A percentile compares a stretch with the other conserved stretches of the same genome.
Conservation (phyloP, 176 grass and related monocot species). For the Musa itinerans region DNA sequence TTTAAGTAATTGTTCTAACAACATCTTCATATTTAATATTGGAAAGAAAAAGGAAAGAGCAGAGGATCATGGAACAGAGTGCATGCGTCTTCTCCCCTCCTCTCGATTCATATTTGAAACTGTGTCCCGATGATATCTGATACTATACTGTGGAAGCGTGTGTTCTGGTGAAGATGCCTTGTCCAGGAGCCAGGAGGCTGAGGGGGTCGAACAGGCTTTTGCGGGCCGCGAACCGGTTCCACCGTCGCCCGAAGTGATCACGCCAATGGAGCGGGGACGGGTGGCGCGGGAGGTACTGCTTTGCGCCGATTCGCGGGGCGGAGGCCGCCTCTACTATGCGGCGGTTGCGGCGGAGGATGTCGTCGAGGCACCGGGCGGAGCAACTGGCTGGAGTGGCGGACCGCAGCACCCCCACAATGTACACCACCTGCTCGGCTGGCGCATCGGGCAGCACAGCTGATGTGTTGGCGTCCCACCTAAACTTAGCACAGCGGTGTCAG, state of each 20-base stretch:
- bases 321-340: constrained; percentile 34
- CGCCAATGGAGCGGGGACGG: constrained; percentile 48
- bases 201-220: constrained; percentile 51
- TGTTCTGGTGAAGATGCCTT: constrained; percentile 45
- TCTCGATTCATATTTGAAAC: too few species aligned
- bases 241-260: constrained; percentile 43
- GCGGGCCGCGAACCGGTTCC: constrained; percentile 41
- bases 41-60: too few species aligned
- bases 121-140: not conserved
- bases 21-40: too few species aligned
- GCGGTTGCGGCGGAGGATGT: constrained; percentile 45
- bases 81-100: too few species aligned
- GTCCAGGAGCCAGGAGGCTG: constrained; percentile 54
- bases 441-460: constrained; percentile 48
- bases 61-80: too few species aligned
- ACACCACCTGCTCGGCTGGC: constrained; percentile 34
- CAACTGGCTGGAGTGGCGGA: constrained; percentile 50
- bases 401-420: constrained; percentile 56
- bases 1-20: too few species aligned
- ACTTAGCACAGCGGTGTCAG: not conserved
- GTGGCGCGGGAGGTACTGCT: constrained; percentile 62
- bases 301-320: constrained; percentile 39
- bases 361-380: constrained; percentile 36
- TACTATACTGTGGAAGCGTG: not conserved
- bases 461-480: constrained; percentile 72